A percentile compares a stretch with the other conserved stretches of the same genome.
Conservation (phyloP, 768 basidiomycete genomes). For the Boletus insuetus region DNA sequence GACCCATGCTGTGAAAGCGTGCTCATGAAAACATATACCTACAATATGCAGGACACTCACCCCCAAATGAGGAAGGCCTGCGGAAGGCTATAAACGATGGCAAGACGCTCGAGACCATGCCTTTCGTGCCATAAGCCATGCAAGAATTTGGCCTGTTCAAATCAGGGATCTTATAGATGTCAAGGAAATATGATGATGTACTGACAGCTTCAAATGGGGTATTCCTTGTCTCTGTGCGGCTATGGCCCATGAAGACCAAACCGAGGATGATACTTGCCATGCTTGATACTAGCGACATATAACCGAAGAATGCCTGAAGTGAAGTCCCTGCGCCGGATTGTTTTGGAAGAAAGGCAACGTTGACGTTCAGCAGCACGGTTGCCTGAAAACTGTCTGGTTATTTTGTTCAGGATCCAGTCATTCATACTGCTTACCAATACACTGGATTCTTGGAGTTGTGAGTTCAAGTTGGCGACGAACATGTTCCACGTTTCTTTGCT, state of each 20-base stretch:
- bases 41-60: slow-evolving; percentile 34
- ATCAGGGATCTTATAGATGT: neutral
- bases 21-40: neutral
- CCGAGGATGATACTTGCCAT: slow-evolving; percentile 43
- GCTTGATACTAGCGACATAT: slow-evolving; percentile 42
- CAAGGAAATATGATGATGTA: neutral
- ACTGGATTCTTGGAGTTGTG: slow-evolving; percentile 51
- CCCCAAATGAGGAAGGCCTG: slow-evolving; percentile 59
- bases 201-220: slow-evolving; percentile 38
- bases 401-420: neutral
- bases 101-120: slow-evolving; percentile 48
- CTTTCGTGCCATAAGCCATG: slow-evolving; percentile 19
- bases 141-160: slow-evolving; percentile 14
- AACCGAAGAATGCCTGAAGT: slow-evolving; percentile 39
- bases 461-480: slow-evolving; percentile 42
- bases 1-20: slow-evolving; percentile 20
- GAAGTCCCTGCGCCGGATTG: slow-evolving; percentile 32
- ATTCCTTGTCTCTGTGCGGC: slow-evolving; percentile 32
- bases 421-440: slow-evolving; percentile 43
- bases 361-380: slow-evolving; percentile 51
- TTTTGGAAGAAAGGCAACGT: slow-evolving; percentile 61
- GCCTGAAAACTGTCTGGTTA: slow-evolving; percentile 33
- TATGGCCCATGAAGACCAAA: slow-evolving; percentile 44
- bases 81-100: slow-evolving; percentile 53
- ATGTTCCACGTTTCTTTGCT: slow-evolving; percentile 41